phyloP scores from a whole-genome alignment of 2,329 filamentous ascomycete species.

The Dothistroma pini region DNA sequence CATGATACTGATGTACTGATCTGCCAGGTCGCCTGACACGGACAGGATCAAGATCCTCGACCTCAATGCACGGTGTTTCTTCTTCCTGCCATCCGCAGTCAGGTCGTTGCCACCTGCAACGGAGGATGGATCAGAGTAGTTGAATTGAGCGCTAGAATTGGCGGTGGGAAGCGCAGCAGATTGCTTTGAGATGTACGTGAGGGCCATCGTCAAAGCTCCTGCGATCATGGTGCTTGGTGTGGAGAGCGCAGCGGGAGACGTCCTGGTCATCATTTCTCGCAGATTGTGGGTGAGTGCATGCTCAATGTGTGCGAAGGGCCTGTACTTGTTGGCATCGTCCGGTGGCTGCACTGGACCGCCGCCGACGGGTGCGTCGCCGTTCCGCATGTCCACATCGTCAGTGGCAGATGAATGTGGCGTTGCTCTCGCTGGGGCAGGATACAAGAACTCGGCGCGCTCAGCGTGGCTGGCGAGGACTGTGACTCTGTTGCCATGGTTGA shows the following conservation, averaged over 20 bases:
- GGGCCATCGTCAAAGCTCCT: conserved; percentile 82
- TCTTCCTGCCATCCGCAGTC: conserved; percentile 38
- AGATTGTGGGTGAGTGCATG: conserved; percentile 72
- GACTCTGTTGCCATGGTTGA: conserved; percentile 89
- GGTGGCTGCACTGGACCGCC: conserved; percentile 30
- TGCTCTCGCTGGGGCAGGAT: conserved; percentile 55
- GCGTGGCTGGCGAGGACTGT: conserved; percentile 87
- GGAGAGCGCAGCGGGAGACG: conserved; percentile 59
- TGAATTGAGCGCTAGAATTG: conserved; percentile 55
- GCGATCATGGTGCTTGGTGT: conserved; percentile 82
- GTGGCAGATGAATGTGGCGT: conserved; percentile 23
- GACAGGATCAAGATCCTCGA: conserved; percentile 86
- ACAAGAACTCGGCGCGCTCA: conserved; percentile 83
- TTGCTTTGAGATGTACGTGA: conserved; percentile 86
- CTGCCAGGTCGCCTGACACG: conserved; percentile 81
- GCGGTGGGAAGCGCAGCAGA: conserved; percentile 43
- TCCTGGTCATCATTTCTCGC: conserved; percentile 66
- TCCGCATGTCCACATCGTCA: conserved; percentile 31
- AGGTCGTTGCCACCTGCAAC: conserved; percentile 53
- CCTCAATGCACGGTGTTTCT: conserved; percentile 53
- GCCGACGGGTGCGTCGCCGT: conserved; percentile 21
- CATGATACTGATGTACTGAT: conserved; percentile 97
- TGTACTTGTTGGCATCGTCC: conserved; percentile 78
- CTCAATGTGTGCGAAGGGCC: conserved; percentile 85
- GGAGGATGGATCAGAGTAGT: conserved; percentile 51